Evolutionary conservation across 371 early-diverging fungal genomes (phyloP).

Genomic region (Parasitella parasitica): DNA sequence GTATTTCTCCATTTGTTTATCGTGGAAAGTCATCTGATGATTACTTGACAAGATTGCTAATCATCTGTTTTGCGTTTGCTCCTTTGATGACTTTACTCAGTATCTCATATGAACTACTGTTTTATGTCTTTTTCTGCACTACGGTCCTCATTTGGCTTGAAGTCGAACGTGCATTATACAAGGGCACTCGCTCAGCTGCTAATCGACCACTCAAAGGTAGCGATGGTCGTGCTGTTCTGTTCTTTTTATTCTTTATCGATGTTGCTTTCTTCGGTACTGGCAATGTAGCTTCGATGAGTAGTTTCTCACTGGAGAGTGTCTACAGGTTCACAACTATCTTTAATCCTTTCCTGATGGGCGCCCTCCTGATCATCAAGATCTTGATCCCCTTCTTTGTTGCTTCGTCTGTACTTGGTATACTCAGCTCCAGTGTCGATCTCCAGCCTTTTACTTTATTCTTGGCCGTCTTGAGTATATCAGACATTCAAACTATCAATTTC

Average conservation of each 20-base stretch:
- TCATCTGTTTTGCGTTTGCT: constrained; percentile 85
- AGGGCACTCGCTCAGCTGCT: background rate
- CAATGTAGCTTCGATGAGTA: constrained; percentile 87
- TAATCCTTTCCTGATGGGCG: constrained; percentile 89
- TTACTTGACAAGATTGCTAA: constrained; percentile 73
- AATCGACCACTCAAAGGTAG: constrained; percentile 36
- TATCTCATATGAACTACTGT: constrained; percentile 86
- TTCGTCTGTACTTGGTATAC: constrained; percentile 76
- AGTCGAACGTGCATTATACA: constrained; percentile 67
- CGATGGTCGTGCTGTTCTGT: constrained; percentile 73
- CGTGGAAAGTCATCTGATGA: constrained; percentile 66
- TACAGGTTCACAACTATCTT: constrained; percentile 90
- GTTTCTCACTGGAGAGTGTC: constrained; percentile 88
- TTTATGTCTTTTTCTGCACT: constrained; percentile 79
- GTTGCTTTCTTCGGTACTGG: constrained; percentile 96
- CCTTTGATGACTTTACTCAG: constrained; percentile 87
- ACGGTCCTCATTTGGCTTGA: constrained; percentile 81
- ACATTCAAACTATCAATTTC: constrained; percentile 94
- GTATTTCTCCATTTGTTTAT: constrained; percentile 64
- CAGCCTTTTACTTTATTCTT: constrained; percentile 85
- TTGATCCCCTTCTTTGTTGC: constrained; percentile 91
- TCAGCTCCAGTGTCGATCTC: constrained; percentile 70
- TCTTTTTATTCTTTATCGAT: constrained; percentile 88
- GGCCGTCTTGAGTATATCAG: constrained; percentile 81
- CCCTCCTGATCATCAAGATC: constrained; percentile 83